Conservation (phyloP, 768 basidiomycete species). For the Trametes sanguinea region DNA sequence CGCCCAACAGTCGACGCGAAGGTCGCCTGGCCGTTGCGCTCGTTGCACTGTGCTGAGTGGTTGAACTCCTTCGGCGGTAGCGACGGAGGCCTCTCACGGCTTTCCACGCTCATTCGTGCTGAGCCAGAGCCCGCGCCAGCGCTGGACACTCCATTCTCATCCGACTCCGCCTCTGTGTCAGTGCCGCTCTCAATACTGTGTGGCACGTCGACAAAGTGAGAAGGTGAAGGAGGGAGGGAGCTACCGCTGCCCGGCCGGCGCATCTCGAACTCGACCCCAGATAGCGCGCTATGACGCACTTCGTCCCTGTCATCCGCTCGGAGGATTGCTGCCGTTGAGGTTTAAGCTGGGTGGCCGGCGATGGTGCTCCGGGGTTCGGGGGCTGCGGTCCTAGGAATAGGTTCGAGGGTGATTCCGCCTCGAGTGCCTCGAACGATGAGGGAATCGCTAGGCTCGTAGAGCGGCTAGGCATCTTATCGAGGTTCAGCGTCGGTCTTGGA, state of each 20-base stretch:
- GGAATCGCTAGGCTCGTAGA: slow-evolving; percentile 32
- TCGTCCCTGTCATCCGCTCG: background rate
- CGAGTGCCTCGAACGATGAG: slow-evolving; percentile 21
- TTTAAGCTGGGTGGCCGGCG: slow-evolving; percentile 21
- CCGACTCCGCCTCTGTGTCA: slow-evolving; percentile 65
- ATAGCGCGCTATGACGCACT: slow-evolving; percentile 22
- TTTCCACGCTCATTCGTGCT: background rate
- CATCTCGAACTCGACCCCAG: slow-evolving; percentile 26
- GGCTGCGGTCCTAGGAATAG: slow-evolving; percentile 16
- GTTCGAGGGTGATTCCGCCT: slow-evolving; percentile 19
- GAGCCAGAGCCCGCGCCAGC: background rate
- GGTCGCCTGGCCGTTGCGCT: background rate
- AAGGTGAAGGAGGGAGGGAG: slow-evolving; percentile 57
- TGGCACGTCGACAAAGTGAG: slow-evolving; percentile 69
- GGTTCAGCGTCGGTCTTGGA: slow-evolving; percentile 34
- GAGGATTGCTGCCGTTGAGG: slow-evolving; percentile 20
- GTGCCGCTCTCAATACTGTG: slow-evolving; percentile 73
- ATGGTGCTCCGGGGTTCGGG: background rate
- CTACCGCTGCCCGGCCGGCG: slow-evolving; percentile 39
- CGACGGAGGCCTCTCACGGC: slow-evolving; percentile 19
- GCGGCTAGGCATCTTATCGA: slow-evolving; percentile 39
- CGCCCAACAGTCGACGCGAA: too few relatives aligned
- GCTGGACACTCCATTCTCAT: slow-evolving; percentile 30
- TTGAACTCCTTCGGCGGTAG: slow-evolving; percentile 26
- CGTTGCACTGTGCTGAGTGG: background rate